A percentile compares a stretch with the other conserved stretches of the same genome.
Conservation (phyloP, 2,329 filamentous ascomycete genomes). For the Botrytis galanthina region DNA sequence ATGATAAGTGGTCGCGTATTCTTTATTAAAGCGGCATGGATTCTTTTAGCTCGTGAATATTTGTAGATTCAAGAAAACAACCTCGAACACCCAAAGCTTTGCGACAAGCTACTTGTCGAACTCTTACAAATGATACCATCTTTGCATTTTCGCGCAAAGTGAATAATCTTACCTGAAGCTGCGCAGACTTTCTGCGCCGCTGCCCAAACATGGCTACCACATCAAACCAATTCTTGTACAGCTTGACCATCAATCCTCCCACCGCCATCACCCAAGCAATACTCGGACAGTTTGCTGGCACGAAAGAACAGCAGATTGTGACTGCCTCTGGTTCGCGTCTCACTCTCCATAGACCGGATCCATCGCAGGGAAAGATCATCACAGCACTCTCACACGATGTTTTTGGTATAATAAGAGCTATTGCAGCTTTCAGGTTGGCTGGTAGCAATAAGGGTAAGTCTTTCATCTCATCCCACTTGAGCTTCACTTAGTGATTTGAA, state of each 20-base stretch:
- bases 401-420: constrained; percentile 89
- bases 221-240: constrained; percentile 98
- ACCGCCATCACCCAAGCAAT: constrained; percentile 88
- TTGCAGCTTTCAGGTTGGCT: constrained; percentile 86
- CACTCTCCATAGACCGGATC: constrained; percentile 81
- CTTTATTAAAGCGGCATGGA: constrained; percentile 21
- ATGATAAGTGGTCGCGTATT: constrained; percentile 19
- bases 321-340: constrained; percentile 89
- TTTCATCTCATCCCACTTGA: constrained; percentile 43
- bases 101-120: constrained; percentile 31
- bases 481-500: constrained; percentile 71
- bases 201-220: constrained; percentile 78
- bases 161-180: constrained; percentile 22
- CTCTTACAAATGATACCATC: constrained; percentile 28
- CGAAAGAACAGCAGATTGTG: constrained; percentile 96
- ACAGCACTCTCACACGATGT: constrained; percentile 88
- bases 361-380: constrained; percentile 79
- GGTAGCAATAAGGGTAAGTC: constrained; percentile 93
- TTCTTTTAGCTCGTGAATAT: constrained; percentile 19
- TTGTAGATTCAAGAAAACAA: constrained; percentile 7
- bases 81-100: constrained; percentile 15
- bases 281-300: constrained; percentile 91
- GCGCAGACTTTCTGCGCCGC: constrained; percentile 35
- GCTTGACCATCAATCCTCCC: constrained; percentile 89
- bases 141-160: constrained; percentile 15